Base-by-base conservation (phyloP, 2,329 filamentous ascomycete species). In the Colletotrichum paranaense region DNA sequence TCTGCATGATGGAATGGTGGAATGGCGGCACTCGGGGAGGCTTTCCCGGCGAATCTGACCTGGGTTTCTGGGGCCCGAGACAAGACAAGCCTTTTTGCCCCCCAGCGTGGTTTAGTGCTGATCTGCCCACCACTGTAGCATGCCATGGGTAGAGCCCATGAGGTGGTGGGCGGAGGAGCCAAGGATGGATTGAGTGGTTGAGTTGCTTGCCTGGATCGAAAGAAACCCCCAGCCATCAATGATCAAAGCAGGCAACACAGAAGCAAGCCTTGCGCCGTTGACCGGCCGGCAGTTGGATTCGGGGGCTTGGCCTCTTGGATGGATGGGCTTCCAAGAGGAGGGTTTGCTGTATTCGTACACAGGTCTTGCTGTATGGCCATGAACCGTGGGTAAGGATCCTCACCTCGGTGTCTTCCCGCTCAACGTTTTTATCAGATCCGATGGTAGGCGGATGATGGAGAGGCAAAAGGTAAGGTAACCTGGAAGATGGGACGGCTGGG, bases 241-340 rank as follows among this genome's bases (percentile, higher is more conserved):
- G 32, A 24, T 35, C 28, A 30, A 30, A 46, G 65, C 38, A 52
- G 38, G 22, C 42, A 46, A 46, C n/a, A 19, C 19, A 46, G 7
- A 6, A 46, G 42, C 42, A 46, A n/a, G 53, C 49, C 57, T 56
- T 53, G 60, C 42, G 68, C 26, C 64, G 57, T 63, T 68, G 64
- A 49, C 46, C 46, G 46, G 63, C 68, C 68, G 68, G 68, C 63
- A 71, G 63, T 71, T 67, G 56, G 24, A 24, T 32, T 62, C 68
- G 68, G 68, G 24, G 68, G 56, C 42, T 46, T 52, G 68, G 60
- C 30, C 32, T 28, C 49, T 62, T n/a, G 24, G 24, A 30, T 8
- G n/a, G 28, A n/a, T n/a, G 9, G 19, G 55, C 16, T 14, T 30
- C 55, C 7, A 30, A 7, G 5, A 35, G 32, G 12, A 63, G 30